Base-by-base conservation (phyloP, 805 yeast species). In the Saccharomycopsis oosterbeekiorum region DNA sequence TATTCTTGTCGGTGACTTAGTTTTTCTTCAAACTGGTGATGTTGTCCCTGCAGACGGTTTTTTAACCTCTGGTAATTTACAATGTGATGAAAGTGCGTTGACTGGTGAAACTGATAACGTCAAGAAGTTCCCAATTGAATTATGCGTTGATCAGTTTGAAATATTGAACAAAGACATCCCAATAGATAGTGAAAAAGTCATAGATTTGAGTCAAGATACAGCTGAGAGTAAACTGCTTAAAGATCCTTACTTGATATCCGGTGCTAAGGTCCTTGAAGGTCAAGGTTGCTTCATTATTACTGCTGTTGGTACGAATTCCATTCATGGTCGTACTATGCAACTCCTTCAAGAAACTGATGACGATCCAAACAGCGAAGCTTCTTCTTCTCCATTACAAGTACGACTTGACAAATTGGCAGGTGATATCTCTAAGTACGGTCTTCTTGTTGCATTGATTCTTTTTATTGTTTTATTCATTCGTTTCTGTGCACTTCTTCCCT, bases 91-190 rank as follows among this genome's bases (percentile, higher is more conserved):
- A 75, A 83, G 92, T 47, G 84, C 96, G 0, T 80, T 93, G 41
- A 93, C 98, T 2, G 99, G 99, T 67, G 99, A 94, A 74, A 85
- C 96, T 0, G 84, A 88, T 60, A 87, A 96, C 1, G 81, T 94
- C 64, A 80, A 78, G 63, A 94, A 94, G 71, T 65, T 74, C 2
- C 82, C 89, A 1, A 85, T 89, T 17, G 70, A 71, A 2, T 67
- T 67, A 1, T 50, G 58, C 19, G 10, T 47, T 47, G n/a, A 47
- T 21, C 6, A 19, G 4, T 55, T 37, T 34, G 12, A 54, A 15
- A 11, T 9, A 5, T 57, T 39, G 41, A 34, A 57, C 14, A 14
- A 54, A 55, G 34, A 14, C 24, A 37, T 54, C 10, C 54, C 56
- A 15, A 9, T 41, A 14, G 47, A 56, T 11, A 58, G 57, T 19